Percentiles rank a stretch among this genome's conserved stretches.
Conservation (phyloP, 495 filamentous ascomycete species). For the Lichenothelia convexa region DNA sequence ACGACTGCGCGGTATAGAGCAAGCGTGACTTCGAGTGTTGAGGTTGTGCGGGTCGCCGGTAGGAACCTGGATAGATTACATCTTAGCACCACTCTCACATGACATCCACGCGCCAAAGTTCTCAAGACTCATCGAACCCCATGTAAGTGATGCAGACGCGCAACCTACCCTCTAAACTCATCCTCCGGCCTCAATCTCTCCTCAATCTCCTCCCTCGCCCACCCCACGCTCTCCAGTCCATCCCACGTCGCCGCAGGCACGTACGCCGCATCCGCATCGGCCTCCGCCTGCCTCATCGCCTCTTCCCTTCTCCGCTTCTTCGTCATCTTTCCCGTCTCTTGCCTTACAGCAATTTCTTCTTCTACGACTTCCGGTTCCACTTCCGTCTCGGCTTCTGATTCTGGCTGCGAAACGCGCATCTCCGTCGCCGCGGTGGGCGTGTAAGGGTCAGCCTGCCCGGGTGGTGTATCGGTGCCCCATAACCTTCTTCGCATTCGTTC, state of each 20-base stretch:
- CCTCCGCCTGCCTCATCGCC: too few species aligned
- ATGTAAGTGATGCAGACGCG: background rate
- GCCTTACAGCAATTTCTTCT: constrained; percentile 3
- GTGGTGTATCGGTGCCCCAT: constrained; percentile 37
- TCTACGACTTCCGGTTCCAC: constrained; percentile 6
- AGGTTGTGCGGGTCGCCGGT: constrained; percentile 15
- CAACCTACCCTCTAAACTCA: background rate
- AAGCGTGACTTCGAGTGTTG: constrained; percentile 23
- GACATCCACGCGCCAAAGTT: constrained; percentile 2
- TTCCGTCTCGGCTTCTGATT: constrained; percentile 10
- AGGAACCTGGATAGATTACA: constrained; percentile 1
- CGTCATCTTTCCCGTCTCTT: too few species aligned
- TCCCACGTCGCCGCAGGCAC: constrained; percentile 36
- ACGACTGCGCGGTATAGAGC: constrained; percentile 37
- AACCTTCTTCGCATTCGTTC: constrained; percentile 29
- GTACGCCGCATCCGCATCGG: constrained; percentile 35
- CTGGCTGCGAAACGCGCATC: constrained; percentile 7
- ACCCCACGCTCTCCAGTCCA: constrained; percentile 37
- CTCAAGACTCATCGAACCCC: background rate
- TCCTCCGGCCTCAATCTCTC: constrained; percentile 17
- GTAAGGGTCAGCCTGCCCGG: constrained; percentile 36
- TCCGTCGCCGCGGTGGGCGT: constrained; percentile 3
- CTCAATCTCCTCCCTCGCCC: constrained; percentile 21
- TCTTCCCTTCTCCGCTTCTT: too few species aligned
- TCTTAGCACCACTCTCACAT: too few species aligned